Conservation (phyloP, 1,284 basidiomycete genomes). For the Marasmius fiardii region DNA sequence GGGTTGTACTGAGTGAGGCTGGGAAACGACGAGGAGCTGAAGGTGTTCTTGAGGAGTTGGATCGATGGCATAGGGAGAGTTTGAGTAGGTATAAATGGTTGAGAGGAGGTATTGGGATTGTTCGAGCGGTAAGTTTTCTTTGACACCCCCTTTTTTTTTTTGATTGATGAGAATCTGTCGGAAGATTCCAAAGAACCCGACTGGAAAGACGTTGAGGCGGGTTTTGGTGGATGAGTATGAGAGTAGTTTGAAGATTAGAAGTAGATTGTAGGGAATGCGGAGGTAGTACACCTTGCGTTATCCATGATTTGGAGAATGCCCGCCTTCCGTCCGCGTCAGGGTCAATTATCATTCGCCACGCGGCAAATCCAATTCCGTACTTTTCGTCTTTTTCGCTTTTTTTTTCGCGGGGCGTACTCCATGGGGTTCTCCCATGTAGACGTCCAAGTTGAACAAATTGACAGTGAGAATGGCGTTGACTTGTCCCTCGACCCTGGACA, state of each 20-base stretch:
- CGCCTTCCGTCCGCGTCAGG: too few relatives aligned
- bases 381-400: too few relatives aligned
- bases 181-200: constrained; percentile 54
- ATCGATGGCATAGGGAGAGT: constrained; percentile 54
- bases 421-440: too few relatives aligned
- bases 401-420: too few relatives aligned
- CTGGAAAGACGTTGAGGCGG: constrained; percentile 62
- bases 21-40: constrained; percentile 45
- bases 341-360: too few relatives aligned
- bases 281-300: too few relatives aligned
- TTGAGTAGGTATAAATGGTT: constrained; percentile 72
- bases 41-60: constrained; percentile 42
- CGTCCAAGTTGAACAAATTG: too few relatives aligned
- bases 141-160: constrained; percentile 4
- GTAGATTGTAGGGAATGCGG: neutral
- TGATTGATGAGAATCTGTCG: neutral
- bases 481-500: too few relatives aligned
- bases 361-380: too few relatives aligned
- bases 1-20: constrained; percentile 58
- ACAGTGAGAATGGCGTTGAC: too few relatives aligned
- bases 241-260: constrained; percentile 1
- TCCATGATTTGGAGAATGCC: too few relatives aligned
- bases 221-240: constrained; percentile 57
- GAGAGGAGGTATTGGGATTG: constrained; percentile 60
- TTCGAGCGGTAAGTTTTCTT: constrained; percentile 46